Conservation (phyloP, 331 rosid species). For the Pyracantha coccinea region DNA sequence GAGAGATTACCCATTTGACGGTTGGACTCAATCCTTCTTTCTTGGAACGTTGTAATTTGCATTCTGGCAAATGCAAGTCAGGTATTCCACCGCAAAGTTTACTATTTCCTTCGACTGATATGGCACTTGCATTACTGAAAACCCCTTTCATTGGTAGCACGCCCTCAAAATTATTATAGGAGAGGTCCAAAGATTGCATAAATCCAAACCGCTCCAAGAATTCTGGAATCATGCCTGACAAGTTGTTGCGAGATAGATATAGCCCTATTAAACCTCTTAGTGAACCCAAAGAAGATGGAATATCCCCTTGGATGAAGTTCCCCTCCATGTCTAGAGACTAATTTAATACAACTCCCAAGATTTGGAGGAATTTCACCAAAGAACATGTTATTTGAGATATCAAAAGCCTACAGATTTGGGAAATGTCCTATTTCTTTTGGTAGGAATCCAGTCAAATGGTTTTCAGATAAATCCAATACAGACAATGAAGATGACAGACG, state of each 20-base stretch:
- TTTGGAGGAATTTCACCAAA: background rate
- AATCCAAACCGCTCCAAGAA: background rate
- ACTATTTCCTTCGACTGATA: background rate
- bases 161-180: slow-evolving; percentile 5
- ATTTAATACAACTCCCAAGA: background rate
- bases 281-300: background rate
- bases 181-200: background rate
- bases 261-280: background rate
- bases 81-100: slow-evolving; percentile 11
- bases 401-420: background rate
- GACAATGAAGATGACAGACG: background rate
- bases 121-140: slow-evolving; percentile 2
- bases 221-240: background rate
- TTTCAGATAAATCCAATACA: background rate
- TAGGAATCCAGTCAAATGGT: background rate
- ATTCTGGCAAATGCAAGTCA: background rate
- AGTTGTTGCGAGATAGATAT: background rate
- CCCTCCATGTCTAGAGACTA: background rate
- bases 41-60: background rate
- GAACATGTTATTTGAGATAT: background rate
- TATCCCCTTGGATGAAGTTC: background rate
- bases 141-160: slow-evolving; percentile 5
- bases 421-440: background rate
- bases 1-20: background rate
- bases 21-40: background rate